Base-by-base conservation (phyloP, 2,329 filamentous ascomycete species). In the Dothideomycetes sp. region DNA sequence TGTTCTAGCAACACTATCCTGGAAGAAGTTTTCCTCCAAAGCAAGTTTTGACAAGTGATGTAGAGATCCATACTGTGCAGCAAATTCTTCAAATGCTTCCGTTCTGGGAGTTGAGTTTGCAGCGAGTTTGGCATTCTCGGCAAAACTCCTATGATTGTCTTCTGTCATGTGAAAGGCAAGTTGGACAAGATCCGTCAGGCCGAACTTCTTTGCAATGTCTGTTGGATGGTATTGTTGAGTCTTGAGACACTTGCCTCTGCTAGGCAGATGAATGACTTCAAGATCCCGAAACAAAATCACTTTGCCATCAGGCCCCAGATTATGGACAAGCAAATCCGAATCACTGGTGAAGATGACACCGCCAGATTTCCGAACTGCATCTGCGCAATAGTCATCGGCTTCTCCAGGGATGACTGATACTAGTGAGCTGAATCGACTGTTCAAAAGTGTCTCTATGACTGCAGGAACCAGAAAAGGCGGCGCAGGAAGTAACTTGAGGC, bases 341-440 rank as follows among this genome's bases (percentile, higher is more conserved):
- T 96, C 89, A n/a, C 78, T 80, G 0, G 86, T 93, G 5, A 95
- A 61, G 19, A 79, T 65, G 11, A 86, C 71, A 9, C 54, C 47
- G 1, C 74, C 76, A 2, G 70, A 67, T 20, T 67, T 55, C n/a
- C 67, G 68, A 5, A 84, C 70, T 39, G 78, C 69, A 11, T 70
- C 62, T 3, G 85, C 86, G 57, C 87, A 94, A 62, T 77, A 91
- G 17, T 70, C 62, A 55, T 96, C 89, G 1, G 89, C 89, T 61
- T 96, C 89, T 1, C 84, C 87, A 0, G 85, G 78, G 0, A 94
- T 80, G 10, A 91, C 68, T 17, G 68, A 62, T 0, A 68, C 70
- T 5, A 63, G 51, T 2, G 54, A 7, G 65, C 67, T 31, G 69
- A 54, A 45, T 47, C 52, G 4, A 47, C 57, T 73, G 4, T 38